phyloP scores from a whole-genome alignment of 2,329 filamentous ascomycete genomes.

The Ophiostoma ips region DNA sequence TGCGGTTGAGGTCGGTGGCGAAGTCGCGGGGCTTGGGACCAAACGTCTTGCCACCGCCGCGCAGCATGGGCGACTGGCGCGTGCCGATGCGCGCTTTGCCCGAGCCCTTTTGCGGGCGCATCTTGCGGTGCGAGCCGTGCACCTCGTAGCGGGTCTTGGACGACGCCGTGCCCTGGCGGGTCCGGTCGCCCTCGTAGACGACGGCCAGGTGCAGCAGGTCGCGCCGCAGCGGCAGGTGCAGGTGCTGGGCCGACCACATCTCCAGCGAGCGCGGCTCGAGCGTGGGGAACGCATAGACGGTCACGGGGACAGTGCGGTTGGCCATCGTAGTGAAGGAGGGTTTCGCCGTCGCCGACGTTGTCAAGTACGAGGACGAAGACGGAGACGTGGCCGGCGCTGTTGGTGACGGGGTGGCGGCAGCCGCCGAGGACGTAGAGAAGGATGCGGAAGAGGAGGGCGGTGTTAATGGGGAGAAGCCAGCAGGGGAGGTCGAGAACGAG shows the following conservation, averaged over 20 bases:
- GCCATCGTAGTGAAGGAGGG: conserved; percentile 11
- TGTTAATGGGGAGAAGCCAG: background rate
- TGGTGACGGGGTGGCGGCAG: background rate
- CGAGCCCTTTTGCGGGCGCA: conserved; percentile 74
- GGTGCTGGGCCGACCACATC: conserved; percentile 66
- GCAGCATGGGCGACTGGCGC: conserved; percentile 66
- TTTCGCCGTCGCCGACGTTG: background rate
- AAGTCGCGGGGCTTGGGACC: conserved; percentile 93
- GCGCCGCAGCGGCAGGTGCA: conserved; percentile 72
- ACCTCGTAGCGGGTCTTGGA: conserved; percentile 75
- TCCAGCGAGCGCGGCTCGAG: conserved; percentile 72
- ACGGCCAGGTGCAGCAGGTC: conserved; percentile 90
- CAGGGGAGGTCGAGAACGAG: background rate
- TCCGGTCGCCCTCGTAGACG: conserved; percentile 80
- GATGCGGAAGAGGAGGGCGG: background rate
- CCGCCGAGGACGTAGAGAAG: background rate
- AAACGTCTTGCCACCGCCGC: conserved; percentile 75
- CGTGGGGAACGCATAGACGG: conserved; percentile 78
- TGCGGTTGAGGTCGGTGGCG: conserved; percentile 64
- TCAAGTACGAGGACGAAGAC: background rate
- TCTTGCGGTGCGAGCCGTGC: conserved; percentile 67
- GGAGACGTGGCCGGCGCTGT: background rate
- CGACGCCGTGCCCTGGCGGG: conserved; percentile 73
- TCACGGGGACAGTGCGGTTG: conserved; percentile 67
- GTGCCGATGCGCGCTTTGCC: conserved; percentile 68